These are phyloP conservation scores for Eimeria praecox DNA, from an alignment of 169 alveolate species.

Conservation along the genomic window DNA sequence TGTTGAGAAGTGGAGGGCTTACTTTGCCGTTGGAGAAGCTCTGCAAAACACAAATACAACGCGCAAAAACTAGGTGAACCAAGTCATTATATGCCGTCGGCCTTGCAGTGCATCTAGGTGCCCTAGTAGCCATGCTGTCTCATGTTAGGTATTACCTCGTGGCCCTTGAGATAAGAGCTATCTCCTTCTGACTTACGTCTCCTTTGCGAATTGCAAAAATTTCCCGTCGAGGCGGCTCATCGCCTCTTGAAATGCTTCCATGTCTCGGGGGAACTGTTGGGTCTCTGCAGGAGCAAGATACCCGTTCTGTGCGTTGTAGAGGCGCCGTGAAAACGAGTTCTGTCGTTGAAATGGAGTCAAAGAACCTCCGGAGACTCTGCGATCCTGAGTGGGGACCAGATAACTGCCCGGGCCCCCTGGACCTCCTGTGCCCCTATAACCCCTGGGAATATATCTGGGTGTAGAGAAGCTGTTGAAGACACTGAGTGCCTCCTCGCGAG, in stretches of 20 bases:
- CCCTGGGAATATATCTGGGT: neutral
- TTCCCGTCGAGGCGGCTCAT: slow-evolving; percentile 22
- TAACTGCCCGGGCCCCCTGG: neutral
- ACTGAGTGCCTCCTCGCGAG: neutral
- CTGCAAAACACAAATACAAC: slow-evolving; percentile 14
- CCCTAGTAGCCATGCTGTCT: neutral
- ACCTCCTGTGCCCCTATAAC: neutral
- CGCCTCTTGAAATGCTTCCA: slow-evolving; percentile 52
- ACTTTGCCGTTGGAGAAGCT: slow-evolving; percentile 55
- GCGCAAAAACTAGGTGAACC: neutral
- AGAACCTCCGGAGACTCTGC: neutral
- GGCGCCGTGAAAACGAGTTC: neutral
- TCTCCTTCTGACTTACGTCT: slow-evolving; percentile 37
- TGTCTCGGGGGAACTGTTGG: slow-evolving; percentile 15
- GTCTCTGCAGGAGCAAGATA: neutral
- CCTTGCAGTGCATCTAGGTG: neutral
- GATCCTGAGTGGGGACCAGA: neutral
- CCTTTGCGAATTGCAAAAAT: slow-evolving; percentile 54
- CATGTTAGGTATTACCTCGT: neutral
- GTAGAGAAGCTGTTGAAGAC: neutral
- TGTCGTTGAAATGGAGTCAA: neutral
- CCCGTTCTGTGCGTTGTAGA: slow-evolving; percentile 2
- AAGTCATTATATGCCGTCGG: neutral
- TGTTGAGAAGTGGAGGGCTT: neutral
- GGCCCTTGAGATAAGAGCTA: neutral